A percentile compares a stretch with the other conserved stretches of the same genome.
These are phyloP conservation scores for Balamuthia mandrillaris DNA, from an alignment of 208 protist genomes.

Conservation along the genomic window DNA sequence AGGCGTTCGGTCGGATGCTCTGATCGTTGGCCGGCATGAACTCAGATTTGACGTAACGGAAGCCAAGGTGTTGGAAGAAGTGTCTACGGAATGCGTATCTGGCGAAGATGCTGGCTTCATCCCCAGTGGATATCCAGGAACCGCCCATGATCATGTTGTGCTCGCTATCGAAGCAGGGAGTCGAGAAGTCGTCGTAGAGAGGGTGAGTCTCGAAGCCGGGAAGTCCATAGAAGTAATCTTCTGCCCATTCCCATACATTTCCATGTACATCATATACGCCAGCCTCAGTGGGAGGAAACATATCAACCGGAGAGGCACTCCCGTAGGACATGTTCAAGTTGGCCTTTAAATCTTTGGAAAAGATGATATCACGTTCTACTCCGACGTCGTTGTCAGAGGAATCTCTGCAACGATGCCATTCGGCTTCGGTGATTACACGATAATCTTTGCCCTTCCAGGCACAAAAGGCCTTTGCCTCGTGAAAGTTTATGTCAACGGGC, in stretches of 20 bases:
- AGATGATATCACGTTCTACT: constrained; percentile 74
- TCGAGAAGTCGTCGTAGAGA: constrained; percentile 93
- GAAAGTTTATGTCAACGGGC: constrained; percentile 91
- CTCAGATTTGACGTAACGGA: constrained; percentile 61
- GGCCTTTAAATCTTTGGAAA: not conserved
- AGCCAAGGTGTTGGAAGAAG: constrained; percentile 91
- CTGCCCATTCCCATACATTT: constrained; percentile 92
- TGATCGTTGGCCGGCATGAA: not conserved
- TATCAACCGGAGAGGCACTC: not conserved
- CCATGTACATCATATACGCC: constrained; percentile 85
- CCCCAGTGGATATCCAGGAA: constrained; percentile 87
- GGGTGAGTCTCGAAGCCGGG: constrained; percentile 85
- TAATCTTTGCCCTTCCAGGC: constrained; percentile 70
- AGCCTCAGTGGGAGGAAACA: not conserved
- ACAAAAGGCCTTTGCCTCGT: constrained; percentile 91
- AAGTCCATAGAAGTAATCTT: constrained; percentile 84
- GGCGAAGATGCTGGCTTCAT: constrained; percentile 44
- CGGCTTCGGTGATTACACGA: not conserved
- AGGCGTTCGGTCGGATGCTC: not conserved
- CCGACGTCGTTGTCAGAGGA: constrained; percentile 81
- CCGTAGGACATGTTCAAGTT: not conserved
- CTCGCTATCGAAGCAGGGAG: constrained; percentile 89
- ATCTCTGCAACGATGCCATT: constrained; percentile 64
- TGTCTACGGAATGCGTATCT: constrained; percentile 90
- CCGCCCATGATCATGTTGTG: constrained; percentile 93